Evolutionary conservation across 495 filamentous ascomycete species (phyloP).

Genomic region (Bombardia bombarda): DNA sequence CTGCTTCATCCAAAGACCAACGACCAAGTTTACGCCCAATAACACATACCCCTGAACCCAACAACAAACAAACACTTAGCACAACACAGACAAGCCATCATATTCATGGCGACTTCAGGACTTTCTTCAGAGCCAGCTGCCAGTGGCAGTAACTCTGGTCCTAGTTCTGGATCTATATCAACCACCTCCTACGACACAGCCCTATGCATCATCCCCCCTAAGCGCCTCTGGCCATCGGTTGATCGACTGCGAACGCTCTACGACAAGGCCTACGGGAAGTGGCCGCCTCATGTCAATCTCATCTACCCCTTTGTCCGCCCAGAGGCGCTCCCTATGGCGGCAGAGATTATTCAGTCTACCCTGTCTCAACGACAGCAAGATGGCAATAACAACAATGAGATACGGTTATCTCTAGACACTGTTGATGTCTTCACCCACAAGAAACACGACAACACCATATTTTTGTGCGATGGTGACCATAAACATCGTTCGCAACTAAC

Average conservation of each 20-base stretch:
- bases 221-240: conserved; percentile 27
- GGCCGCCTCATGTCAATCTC: conserved; percentile 55
- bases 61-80: too few relatives aligned
- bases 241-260: conserved; percentile 44
- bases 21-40: too few relatives aligned
- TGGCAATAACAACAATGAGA: background rate
- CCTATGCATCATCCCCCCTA: conserved; percentile 42
- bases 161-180: too few relatives aligned
- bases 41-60: too few relatives aligned
- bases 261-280: conserved; percentile 47
- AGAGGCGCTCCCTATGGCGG: conserved; percentile 10
- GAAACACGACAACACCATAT: conserved; percentile 38
- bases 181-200: conserved; percentile 39
- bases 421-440: conserved; percentile 35
- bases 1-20: too few relatives aligned
- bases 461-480: conserved; percentile 20
- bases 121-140: too few relatives aligned
- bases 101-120: too few relatives aligned
- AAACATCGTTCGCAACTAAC: conserved; percentile 1
- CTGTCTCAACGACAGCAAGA: background rate
- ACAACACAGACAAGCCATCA: too few relatives aligned
- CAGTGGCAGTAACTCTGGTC: too few relatives aligned
- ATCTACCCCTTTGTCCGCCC: conserved; percentile 49
- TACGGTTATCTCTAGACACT: conserved; percentile 23
- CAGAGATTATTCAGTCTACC: background rate